A percentile compares a stretch with the other conserved stretches of the same genome.
phyloP scores from a whole-genome alignment of 2,329 filamentous ascomycete genomes.

The Pseudogymnoascus sp. region DNA sequence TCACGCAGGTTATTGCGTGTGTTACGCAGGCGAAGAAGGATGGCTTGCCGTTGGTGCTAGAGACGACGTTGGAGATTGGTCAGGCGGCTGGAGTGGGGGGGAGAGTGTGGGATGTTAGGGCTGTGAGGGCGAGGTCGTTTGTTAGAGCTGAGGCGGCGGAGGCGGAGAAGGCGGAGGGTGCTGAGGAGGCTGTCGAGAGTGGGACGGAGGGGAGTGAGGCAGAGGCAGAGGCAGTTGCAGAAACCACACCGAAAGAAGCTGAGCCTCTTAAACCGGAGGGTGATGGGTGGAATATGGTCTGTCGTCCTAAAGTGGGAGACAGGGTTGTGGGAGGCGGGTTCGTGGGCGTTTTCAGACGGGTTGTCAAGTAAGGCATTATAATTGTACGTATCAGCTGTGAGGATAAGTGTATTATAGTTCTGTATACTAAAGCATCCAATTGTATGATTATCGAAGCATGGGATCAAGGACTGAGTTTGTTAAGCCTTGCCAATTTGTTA shows the following conservation, averaged over 20 bases:
- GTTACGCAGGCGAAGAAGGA: slow-evolving; percentile 45
- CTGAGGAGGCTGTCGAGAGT: background rate
- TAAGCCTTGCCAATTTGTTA: background rate
- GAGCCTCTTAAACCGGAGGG: slow-evolving; percentile 9
- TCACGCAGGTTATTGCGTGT: slow-evolving; percentile 68
- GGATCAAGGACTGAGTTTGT: background rate
- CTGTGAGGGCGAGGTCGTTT: slow-evolving; percentile 30
- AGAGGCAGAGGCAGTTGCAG: background rate
- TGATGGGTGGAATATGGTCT: slow-evolving; percentile 38
- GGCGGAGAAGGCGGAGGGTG: background rate
- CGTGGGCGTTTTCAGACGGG: slow-evolving; percentile 34
- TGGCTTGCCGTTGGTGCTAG: slow-evolving; percentile 45
- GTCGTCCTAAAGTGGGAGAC: slow-evolving; percentile 42
- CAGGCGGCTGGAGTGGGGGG: slow-evolving; percentile 42
- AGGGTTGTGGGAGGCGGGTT: slow-evolving; percentile 43
- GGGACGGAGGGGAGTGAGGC: background rate
- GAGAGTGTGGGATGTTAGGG: slow-evolving; percentile 56
- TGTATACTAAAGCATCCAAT: background rate
- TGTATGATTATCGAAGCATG: background rate
- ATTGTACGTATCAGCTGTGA: background rate
- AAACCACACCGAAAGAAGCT: background rate
- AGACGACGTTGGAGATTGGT: slow-evolving; percentile 52
- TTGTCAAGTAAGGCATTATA: background rate
- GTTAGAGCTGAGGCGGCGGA: slow-evolving; percentile 15
- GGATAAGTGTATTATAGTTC: background rate